A percentile compares a stretch with the other conserved stretches of the same genome.
phyloP scores from a whole-genome alignment of 352 stramenopile genomes.

The Globisporangium splendens region DNA sequence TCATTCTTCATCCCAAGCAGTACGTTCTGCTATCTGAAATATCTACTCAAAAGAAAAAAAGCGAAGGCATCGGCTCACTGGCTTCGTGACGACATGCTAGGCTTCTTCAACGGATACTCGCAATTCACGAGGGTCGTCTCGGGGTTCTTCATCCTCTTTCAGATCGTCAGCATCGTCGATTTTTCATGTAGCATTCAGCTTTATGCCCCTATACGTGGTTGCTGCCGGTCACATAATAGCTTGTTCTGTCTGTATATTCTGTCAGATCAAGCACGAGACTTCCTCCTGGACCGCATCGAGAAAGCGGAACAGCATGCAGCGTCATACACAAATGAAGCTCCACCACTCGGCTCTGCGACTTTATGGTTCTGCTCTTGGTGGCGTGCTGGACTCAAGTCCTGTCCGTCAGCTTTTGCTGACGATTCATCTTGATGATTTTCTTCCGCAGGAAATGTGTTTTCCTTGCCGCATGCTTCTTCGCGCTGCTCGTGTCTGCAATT shows the following conservation, averaged over 20 bases:
- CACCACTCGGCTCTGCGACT: no score
- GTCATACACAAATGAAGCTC: not conserved
- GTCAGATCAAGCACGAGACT: constrained; percentile 59
- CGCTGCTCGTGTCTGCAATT: constrained; percentile 44
- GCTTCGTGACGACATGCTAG: constrained; percentile 13
- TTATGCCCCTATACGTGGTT: constrained; percentile 15
- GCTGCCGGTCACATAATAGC: not conserved
- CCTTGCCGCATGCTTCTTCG: constrained; percentile 57
- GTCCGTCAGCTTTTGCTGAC: no score
- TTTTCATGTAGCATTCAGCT: constrained; percentile 39
- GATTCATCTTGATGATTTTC: no score
- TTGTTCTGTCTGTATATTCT: not conserved
- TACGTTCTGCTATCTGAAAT: constrained; percentile 13
- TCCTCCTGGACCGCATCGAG: constrained; percentile 51
- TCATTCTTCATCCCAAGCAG: constrained; percentile 74
- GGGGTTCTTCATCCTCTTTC: constrained; percentile 73
- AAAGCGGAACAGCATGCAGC: constrained; percentile 21
- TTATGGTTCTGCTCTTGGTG: no score
- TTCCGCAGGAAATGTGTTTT: constrained; percentile 42
- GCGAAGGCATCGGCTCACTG: no score
- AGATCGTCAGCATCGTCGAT: constrained; percentile 77
- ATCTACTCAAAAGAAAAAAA: not conserved
- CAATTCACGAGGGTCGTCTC: constrained; percentile 53
- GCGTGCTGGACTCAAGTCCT: no score
- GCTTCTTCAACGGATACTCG: constrained; percentile 64